These are phyloP conservation scores for Colletotrichum graminicola DNA, from an alignment of 2,329 filamentous ascomycete species.

Conservation along the genomic window DNA sequence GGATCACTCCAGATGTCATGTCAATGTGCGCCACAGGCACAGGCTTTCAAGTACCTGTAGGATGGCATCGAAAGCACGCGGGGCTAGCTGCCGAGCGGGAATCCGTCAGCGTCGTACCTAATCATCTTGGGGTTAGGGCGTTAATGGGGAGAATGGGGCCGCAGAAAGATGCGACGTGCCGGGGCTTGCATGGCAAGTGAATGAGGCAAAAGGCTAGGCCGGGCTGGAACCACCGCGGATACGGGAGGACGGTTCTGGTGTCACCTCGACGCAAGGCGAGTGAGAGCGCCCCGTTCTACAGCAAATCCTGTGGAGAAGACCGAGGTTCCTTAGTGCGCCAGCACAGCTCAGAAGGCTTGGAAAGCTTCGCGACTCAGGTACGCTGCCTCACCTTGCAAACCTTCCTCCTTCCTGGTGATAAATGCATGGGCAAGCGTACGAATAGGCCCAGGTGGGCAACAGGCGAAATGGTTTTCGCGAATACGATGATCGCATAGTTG, in stretches of 20 bases:
- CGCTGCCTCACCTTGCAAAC: constrained; percentile 5
- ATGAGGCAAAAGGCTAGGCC: constrained; percentile 26
- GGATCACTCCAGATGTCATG: constrained; percentile 29
- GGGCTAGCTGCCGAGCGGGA: constrained; percentile 33
- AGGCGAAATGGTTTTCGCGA: not conserved
- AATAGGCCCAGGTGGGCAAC: not conserved
- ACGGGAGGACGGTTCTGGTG: constrained; percentile 36
- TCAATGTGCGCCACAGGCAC: constrained; percentile 32
- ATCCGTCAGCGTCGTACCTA: constrained; percentile 10
- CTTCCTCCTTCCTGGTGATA: not conserved
- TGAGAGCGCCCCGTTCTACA: constrained; percentile 27
- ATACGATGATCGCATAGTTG: not conserved
- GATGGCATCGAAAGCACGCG: constrained; percentile 14
- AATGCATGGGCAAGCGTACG: not conserved
- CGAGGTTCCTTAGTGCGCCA: constrained; percentile 4
- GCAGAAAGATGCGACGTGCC: constrained; percentile 15
- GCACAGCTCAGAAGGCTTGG: constrained; percentile 1
- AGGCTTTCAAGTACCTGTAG: not conserved
- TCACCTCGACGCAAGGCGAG: constrained; percentile 27
- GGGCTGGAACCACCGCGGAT: constrained; percentile 17
- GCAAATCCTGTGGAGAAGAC: constrained; percentile 33
- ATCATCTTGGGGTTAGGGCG: constrained; percentile 30
- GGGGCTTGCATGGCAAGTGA: constrained; percentile 21
- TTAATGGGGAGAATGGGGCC: constrained; percentile 9
- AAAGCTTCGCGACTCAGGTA: constrained; percentile 31